Percentiles rank a stretch among this genome's conserved stretches.
Evolutionary conservation across 495 filamentous ascomycete species (phyloP).

Genomic region (Rhypophila decipiens): DNA sequence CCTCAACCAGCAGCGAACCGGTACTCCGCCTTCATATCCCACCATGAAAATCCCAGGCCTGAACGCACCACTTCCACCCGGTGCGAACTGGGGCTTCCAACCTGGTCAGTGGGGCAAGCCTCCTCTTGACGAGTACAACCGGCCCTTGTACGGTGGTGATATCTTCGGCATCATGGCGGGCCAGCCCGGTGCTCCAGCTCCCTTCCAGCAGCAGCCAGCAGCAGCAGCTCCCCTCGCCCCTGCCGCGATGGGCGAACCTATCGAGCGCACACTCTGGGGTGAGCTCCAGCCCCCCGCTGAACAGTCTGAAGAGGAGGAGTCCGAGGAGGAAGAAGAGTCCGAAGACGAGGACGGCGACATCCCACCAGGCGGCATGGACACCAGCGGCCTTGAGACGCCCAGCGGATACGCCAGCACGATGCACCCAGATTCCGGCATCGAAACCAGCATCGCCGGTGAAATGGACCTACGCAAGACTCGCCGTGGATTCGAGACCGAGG

Average conservation of each 20-base stretch:
- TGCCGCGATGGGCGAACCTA: constrained; percentile 58
- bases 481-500: constrained; percentile 83
- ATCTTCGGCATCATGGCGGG: constrained; percentile 73
- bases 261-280: constrained; percentile 89
- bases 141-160: constrained; percentile 87
- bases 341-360: constrained; percentile 58
- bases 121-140: constrained; percentile 84
- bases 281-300: constrained; percentile 83
- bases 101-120: constrained; percentile 96
- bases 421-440: constrained; percentile 51
- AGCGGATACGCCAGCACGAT: constrained; percentile 73
- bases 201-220: constrained; percentile 23
- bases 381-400: constrained; percentile 74
- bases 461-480: constrained; percentile 87
- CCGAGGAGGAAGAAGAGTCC: constrained; percentile 61
- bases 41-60: constrained; percentile 87
- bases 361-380: constrained; percentile 58
- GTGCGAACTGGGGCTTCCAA: constrained; percentile 91
- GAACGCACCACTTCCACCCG: constrained; percentile 91
- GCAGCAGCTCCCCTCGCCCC: constrained; percentile 39
- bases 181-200: constrained; percentile 23
- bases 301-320: constrained; percentile 74
- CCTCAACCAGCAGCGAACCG: constrained; percentile 90
- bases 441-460: constrained; percentile 73
- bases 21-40: constrained; percentile 89